Percentiles rank a stretch among this genome's conserved stretches.
Conservation (phyloP, 768 basidiomycete species). For the Leccinum aurantiacum region DNA sequence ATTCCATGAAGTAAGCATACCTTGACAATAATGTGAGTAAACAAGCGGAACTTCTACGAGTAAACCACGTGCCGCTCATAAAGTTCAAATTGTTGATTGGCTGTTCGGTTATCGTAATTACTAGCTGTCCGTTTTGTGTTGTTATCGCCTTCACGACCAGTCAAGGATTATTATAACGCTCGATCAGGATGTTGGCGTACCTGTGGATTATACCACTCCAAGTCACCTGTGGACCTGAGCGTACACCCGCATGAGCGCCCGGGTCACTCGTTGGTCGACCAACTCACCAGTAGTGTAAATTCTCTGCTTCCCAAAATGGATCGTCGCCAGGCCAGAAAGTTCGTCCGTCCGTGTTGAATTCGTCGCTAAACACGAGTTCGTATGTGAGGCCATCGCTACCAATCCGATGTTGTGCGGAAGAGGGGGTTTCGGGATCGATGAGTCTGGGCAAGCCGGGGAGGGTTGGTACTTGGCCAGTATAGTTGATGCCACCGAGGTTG, state of each 20-base stretch:
- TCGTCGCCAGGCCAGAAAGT: slow-evolving; percentile 82
- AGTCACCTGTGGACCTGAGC: slow-evolving; percentile 61
- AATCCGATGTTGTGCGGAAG: slow-evolving; percentile 49
- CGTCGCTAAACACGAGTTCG: slow-evolving; percentile 85
- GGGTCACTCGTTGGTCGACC: not conserved
- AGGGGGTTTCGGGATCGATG: slow-evolving; percentile 78
- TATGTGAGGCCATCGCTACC: slow-evolving; percentile 79
- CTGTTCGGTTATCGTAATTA: slow-evolving; percentile 74
- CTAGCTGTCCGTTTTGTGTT: slow-evolving; percentile 74
- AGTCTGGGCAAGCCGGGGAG: slow-evolving; percentile 66
- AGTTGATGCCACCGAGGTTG: slow-evolving; percentile 85
- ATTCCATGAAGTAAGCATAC: slow-evolving; percentile 87
- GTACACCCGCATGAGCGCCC: slow-evolving; percentile 8
- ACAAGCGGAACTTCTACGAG: not conserved
- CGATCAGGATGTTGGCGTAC: slow-evolving; percentile 35
- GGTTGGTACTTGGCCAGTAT: slow-evolving; percentile 80
- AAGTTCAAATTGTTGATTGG: slow-evolving; percentile 81
- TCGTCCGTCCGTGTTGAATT: slow-evolving; percentile 72
- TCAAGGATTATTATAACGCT: slow-evolving; percentile 4
- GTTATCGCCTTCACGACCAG: slow-evolving; percentile 51
- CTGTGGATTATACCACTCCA: slow-evolving; percentile 83
- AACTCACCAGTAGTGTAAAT: slow-evolving; percentile 77
- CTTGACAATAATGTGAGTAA: slow-evolving; percentile 30
- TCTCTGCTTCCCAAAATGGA: slow-evolving; percentile 83
- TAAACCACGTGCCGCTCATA: slow-evolving; percentile 56